Percentiles rank a stretch among this genome's conserved stretches.
phyloP scores from a whole-genome alignment of 2,329 filamentous ascomycete species.

The Seiridium unicorne region DNA sequence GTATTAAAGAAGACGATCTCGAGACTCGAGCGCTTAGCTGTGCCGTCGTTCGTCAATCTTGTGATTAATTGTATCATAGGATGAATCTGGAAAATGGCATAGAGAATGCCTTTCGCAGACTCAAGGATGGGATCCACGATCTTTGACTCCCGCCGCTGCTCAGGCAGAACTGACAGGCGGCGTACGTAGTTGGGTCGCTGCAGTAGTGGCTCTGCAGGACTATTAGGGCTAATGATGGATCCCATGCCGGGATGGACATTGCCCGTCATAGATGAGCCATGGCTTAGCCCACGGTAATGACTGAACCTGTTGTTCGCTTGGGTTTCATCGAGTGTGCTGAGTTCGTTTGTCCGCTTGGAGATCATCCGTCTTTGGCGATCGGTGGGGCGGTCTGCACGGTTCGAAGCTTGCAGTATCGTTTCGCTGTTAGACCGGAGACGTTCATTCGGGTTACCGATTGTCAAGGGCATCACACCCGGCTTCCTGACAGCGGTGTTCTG shows the following conservation, averaged over 20 bases:
- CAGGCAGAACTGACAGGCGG: conserved; percentile 61
- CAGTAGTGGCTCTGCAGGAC: conserved; percentile 55
- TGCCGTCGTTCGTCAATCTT: conserved; percentile 58
- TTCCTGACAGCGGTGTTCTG: conserved; percentile 64
- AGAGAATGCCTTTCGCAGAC: conserved; percentile 64
- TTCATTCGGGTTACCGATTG: conserved; percentile 69
- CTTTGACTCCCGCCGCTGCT: conserved; percentile 61
- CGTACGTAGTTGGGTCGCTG: conserved; percentile 63
- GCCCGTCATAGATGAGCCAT: conserved; percentile 67
- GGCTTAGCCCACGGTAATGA: conserved; percentile 65
- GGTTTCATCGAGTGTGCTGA: conserved; percentile 62
- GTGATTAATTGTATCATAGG: conserved; percentile 67
- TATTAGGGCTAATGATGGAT: conserved; percentile 52
- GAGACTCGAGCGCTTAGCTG: conserved; percentile 60
- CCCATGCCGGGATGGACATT: conserved; percentile 31
- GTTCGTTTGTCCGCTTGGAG: conserved; percentile 57
- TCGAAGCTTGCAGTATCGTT: conserved; percentile 47
- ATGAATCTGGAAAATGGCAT: conserved; percentile 67
- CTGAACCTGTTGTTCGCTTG: conserved; percentile 64
- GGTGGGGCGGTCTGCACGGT: conserved; percentile 46
- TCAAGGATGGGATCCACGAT: conserved; percentile 61
- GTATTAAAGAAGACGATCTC: conserved; percentile 69
- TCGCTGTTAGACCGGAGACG: conserved; percentile 66
- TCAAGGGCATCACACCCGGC: conserved; percentile 69
- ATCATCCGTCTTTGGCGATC: conserved; percentile 61